Evolutionary conservation across 257 asterid genomes (phyloP), one percentile per base, ranked within the genome.

Genomic region (Nemophila menziesii): DNA sequence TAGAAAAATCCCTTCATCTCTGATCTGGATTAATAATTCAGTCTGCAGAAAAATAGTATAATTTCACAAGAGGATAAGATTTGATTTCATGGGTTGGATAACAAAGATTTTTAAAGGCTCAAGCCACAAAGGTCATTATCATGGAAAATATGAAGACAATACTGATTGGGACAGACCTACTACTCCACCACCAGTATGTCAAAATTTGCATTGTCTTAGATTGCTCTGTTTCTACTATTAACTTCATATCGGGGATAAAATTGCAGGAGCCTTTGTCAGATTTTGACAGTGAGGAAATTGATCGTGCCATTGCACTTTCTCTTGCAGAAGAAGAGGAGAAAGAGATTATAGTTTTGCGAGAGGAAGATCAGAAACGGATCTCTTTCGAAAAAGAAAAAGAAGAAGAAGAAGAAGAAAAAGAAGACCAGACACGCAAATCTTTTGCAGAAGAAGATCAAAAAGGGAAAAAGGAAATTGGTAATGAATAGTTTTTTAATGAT

Each of bases 231-330:
- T 7, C 13, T 22, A 37, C 3, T 46, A 14, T 57, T 67, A 26
- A 20, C 39, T 29, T 29, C 36, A 29, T 29, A 2, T 51, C 43
- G 57, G 52, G n/a, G 48, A 54, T 20, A 55, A 54, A 22, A 23
- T 47, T 61, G 44, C 50, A 89, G 98, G 95, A 80, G 53, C 74
- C 67, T 33, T 48, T 58, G 75, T 70, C 90, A 16, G 96, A 90
- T 65, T 77, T 81, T 50, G 96, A 90, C 44, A 67, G 60, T 24
- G 96, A 90, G 64, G 94, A 90, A 50, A 73, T 85, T 22, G 94
- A 81, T 60, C 72, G 68, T 48, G 99, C 99, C 20, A 75, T 90
- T 48, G 94, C 96, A 50, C 69, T 79, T 43, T 90, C 99, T 27
- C 70, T 85, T 58, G 83, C 80, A 38, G 93, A 68, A 15, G 74